phyloP scores from a whole-genome alignment of 352 stramenopile genomes.

The Phytopythium kandeliae region DNA sequence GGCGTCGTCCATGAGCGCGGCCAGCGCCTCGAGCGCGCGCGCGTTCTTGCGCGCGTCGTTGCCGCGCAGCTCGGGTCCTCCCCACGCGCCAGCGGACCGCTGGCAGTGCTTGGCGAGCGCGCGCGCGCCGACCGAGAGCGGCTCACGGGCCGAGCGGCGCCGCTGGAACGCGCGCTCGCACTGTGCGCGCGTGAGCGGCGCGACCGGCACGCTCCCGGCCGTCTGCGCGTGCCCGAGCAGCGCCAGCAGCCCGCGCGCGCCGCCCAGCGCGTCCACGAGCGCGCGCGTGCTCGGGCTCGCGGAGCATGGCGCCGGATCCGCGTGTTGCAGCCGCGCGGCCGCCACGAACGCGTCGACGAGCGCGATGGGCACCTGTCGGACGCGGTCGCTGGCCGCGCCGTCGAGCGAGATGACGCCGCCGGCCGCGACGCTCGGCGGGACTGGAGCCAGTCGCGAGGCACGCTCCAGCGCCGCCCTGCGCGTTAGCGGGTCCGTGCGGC shows the following conservation, averaged over 20 bases:
- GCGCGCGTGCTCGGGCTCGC: too few relatives aligned
- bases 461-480: neutral
- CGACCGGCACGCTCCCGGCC: slow-evolving; percentile 37
- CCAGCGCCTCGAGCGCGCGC: slow-evolving; percentile 38
- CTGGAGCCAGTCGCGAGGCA: neutral
- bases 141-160: slow-evolving; percentile 25
- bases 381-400: slow-evolving; percentile 14
- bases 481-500: slow-evolving; percentile 23
- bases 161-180: slow-evolving; percentile 51
- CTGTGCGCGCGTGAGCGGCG: slow-evolving; percentile 44
- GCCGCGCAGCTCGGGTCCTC: slow-evolving; percentile 40
- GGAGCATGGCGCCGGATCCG: too few relatives aligned
- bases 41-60: slow-evolving; percentile 69
- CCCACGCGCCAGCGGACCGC: slow-evolving; percentile 54
- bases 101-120: slow-evolving; percentile 79
- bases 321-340: neutral
- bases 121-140: slow-evolving; percentile 65
- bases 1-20: slow-evolving; percentile 37
- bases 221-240: slow-evolving; percentile 65
- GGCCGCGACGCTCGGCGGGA: neutral
- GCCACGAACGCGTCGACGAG: slow-evolving; percentile 18
- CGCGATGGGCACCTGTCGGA: slow-evolving; percentile 20
- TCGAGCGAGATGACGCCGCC: slow-evolving; percentile 5
- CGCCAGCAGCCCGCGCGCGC: slow-evolving; percentile 53
- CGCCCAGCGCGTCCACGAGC: slow-evolving; percentile 38